Evolutionary conservation across 306 rosid species (phyloP), one percentile per base, ranked within the genome.

Genomic region (Citrullus colocynthis): DNA sequence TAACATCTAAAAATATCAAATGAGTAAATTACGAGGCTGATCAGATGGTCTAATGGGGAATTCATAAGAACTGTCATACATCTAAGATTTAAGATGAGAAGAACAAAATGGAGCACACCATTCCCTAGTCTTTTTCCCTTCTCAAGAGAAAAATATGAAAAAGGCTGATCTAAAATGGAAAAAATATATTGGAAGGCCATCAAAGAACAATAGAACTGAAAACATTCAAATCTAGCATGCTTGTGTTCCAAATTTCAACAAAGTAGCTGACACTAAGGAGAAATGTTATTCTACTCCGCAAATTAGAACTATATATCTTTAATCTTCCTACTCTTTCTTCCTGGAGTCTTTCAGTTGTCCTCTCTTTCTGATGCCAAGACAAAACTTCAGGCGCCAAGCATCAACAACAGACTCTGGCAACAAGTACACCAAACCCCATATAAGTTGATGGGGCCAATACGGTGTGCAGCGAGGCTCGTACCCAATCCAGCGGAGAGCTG

Each of bases 391-490:
- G 74, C 99, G 93, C 98, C 97, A 92, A 13, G 87, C 82, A 80
- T 95, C 97, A 1, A 95, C 78, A 20, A 62, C 48, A 14, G 74
- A 87, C 83, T 92, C 97, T 0, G 98, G 99, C 85, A 95, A 82
- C 6, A 85, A 83, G 78, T 1, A 10, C 7, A 87, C 86, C 83
- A 95, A 49, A 1, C 84, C 93, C 99, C 99, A 95, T 7, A 95
- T 85, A 81, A 95, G 74, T 15, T 97, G 80, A 28, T 95, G 99
- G 0, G 93, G 97, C 99, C 97, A 90, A 82, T 95, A 89, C 36
- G 99, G 99, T 0, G 99, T 92, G 93, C 99, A 92, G 3, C 97
- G 96, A 24, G 99, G 92, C 55, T 90, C 99, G 2, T 88, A 89
- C 5, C 99, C 99, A 7, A 95, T 91, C 92, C 96, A 85, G 76